Evolutionary conservation across 169 alveolate genomes (phyloP).

Genomic region (Plasmodium yoelii): DNA sequence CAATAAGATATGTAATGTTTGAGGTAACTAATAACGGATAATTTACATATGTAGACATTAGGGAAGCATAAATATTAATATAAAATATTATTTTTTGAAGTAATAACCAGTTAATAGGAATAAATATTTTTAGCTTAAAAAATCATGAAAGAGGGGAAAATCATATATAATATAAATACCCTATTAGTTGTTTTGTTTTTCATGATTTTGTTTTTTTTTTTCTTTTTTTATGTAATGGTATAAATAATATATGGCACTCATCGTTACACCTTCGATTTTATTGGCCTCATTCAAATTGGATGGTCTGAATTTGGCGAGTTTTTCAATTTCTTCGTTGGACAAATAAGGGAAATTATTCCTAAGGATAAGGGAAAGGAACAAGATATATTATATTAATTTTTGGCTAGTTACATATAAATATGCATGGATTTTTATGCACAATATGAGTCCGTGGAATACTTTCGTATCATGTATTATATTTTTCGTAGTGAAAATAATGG

Average conservation of each 20-base stretch:
- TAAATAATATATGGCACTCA: constrained; percentile 70
- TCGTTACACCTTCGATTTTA: constrained; percentile 84
- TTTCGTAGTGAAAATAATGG: no score
- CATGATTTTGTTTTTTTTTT: constrained; percentile 21
- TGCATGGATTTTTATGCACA: constrained; percentile 1
- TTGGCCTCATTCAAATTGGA: constrained; percentile 80
- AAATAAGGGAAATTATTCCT: constrained; percentile 69
- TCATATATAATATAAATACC: neutral
- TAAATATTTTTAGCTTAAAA: no score
- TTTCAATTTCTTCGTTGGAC: constrained; percentile 87
- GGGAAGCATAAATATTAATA: no score
- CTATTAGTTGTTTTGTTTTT: neutral
- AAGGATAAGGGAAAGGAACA: neutral
- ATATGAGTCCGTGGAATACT: neutral
- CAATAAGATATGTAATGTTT: no score
- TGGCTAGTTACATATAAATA: neutral
- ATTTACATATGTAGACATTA: no score
- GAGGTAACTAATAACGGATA: no score
- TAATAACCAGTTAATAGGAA: no score
- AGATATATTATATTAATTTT: neutral
- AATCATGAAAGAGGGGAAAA: no score
- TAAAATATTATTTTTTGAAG: no score
- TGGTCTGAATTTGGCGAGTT: constrained; percentile 81
- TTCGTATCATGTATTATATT: no score
- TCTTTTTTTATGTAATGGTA: constrained; percentile 48